Evolutionary conservation across 2,329 filamentous ascomycete species (phyloP).

Genomic region (Cadophora malorum): DNA sequence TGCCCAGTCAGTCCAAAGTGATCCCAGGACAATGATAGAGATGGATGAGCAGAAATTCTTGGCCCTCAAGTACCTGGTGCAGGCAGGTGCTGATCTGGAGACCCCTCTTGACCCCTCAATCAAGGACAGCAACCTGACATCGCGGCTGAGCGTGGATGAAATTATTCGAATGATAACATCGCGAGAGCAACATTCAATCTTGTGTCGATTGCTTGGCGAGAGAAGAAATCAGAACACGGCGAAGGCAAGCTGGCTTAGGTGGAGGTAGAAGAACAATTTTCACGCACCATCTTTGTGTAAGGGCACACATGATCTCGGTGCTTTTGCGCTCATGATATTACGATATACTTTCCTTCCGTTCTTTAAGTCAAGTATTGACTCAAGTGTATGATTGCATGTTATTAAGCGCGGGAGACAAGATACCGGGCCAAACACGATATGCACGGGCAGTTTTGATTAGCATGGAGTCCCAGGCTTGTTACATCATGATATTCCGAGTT

Average conservation of each 20-base stretch:
- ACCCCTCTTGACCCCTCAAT: background rate
- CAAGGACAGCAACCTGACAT: background rate
- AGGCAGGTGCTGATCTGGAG: background rate
- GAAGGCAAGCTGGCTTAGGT: background rate
- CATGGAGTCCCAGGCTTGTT: too few relatives aligned
- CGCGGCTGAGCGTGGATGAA: background rate
- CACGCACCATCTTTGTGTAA: too few relatives aligned
- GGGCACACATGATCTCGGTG: too few relatives aligned
- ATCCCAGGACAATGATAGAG: background rate
- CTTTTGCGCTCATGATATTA: too few relatives aligned
- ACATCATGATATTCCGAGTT: too few relatives aligned
- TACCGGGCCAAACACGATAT: too few relatives aligned
- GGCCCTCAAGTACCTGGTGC: background rate
- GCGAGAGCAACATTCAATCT: background rate
- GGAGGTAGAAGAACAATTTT: background rate
- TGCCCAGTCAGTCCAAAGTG: background rate
- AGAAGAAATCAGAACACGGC: background rate
- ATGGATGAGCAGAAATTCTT: background rate
- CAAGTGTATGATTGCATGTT: too few relatives aligned
- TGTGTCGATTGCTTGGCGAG: background rate
- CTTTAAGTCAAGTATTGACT: too few relatives aligned
- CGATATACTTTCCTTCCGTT: too few relatives aligned
- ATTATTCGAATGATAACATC: background rate
- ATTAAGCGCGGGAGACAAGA: too few relatives aligned
- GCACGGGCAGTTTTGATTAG: too few relatives aligned